A percentile compares a stretch with the other conserved stretches of the same genome.
Evolutionary conservation across 371 early-diverging fungal genomes (phyloP).

Genomic region (Mucor saturninus): DNA sequence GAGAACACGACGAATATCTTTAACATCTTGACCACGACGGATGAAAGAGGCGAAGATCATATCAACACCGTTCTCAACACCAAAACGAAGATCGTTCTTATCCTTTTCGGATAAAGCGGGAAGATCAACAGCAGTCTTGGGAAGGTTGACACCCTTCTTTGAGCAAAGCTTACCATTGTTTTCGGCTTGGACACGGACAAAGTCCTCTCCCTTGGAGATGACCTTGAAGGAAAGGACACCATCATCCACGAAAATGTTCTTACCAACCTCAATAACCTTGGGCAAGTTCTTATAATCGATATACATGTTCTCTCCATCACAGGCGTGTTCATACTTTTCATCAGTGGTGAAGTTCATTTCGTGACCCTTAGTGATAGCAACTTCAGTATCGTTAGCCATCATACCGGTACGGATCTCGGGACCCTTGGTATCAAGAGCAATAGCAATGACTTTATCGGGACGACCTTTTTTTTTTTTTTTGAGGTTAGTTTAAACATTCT

Average conservation of each 20-base stretch:
- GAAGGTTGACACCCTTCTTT: slow-evolving; percentile 88
- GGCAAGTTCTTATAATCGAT: slow-evolving; percentile 88
- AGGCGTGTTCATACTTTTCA: slow-evolving; percentile 60
- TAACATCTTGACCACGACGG: slow-evolving; percentile 86
- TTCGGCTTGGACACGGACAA: slow-evolving; percentile 70
- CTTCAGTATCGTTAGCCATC: slow-evolving; percentile 67
- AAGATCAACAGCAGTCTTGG: slow-evolving; percentile 79
- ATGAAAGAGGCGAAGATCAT: slow-evolving; percentile 97
- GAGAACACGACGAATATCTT: slow-evolving; percentile 79
- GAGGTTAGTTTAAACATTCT: no score
- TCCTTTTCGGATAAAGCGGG: slow-evolving; percentile 94
- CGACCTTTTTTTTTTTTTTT: slow-evolving; percentile 20
- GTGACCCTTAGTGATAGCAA: slow-evolving; percentile 68
- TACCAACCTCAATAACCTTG: slow-evolving; percentile 76
- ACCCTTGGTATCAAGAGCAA: slow-evolving; percentile 89
- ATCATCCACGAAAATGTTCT: slow-evolving; percentile 84
- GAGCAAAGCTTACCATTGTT: slow-evolving; percentile 74
- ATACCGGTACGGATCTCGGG: slow-evolving; percentile 86
- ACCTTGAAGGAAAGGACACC: slow-evolving; percentile 83
- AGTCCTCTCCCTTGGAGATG: slow-evolving; percentile 61
- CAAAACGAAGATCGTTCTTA: slow-evolving; percentile 85
- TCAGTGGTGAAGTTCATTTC: slow-evolving; percentile 82
- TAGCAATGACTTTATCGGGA: slow-evolving; percentile 62
- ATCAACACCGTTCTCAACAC: slow-evolving; percentile 90
- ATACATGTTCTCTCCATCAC: slow-evolving; percentile 76